Evolutionary conservation across 2,329 filamentous ascomycete species (phyloP), one percentile per base, ranked within the genome.

Genomic region (Aspergillus quadricinctus): DNA sequence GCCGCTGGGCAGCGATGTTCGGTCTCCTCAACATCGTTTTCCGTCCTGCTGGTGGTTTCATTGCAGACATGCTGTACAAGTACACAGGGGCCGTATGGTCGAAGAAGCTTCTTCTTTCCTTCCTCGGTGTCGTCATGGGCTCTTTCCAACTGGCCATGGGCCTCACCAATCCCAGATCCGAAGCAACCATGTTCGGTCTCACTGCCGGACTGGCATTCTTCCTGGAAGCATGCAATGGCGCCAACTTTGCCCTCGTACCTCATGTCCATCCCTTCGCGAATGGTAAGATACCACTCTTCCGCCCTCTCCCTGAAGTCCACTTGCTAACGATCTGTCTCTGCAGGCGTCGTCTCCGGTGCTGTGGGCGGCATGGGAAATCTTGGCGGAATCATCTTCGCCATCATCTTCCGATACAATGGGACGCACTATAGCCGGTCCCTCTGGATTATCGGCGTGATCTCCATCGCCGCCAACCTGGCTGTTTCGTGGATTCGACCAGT

Each of bases 191-290:
- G 80, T 86, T 94, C 55, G 90, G 89, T 1, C 83, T 96, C 5
- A 77, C 95, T 8, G 86, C 87, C 1, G 82, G 90, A 9, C 82
- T 92, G 76, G 90, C 89, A 1, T 81, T 96, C 69, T 96, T 96
- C 77, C 75, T 92, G 46, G 90, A 95, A 71, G 90, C 88, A 1
- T 87, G 86, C 45, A 96, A 96, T 69, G 92, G 92, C 0, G 86
- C 90, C 43, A 94, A 90, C 75, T 96, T 94, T 73, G 85, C 90
- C 0, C 81, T 96, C 5, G 88, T 96, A 25, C 91, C 92, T 3
- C 92, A 96, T 69, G 88, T 96, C 1, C 88, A 92, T 72, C 90
- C 90, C 1, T 82, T 81, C 58, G 89, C 90, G 58, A 96, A 96
- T 72, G 92, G 90, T 72, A 76, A 67, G 72, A 27, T 9, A 6